These are phyloP conservation scores for Boechera stricta DNA, from an alignment of 345 rosid genomes.

Conservation along the genomic window DNA sequence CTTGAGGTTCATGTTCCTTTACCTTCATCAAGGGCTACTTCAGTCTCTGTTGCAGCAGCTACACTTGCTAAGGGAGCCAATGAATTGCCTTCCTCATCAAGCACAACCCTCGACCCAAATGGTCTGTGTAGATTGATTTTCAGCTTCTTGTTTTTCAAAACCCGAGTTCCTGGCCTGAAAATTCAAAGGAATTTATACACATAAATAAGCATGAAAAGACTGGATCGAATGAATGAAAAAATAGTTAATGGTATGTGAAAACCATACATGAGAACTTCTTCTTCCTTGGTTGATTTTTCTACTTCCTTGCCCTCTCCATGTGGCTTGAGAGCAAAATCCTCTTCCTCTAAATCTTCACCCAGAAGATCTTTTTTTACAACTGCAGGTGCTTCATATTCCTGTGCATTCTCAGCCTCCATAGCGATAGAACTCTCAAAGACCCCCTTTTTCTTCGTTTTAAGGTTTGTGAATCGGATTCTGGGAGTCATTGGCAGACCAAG, in stretches of 20 bases:
- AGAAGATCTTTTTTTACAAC: slow-evolving; percentile 47
- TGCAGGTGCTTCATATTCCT: slow-evolving; percentile 31
- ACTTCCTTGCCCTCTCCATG: slow-evolving; percentile 46
- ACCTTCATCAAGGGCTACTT: slow-evolving; percentile 75
- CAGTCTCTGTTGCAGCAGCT: slow-evolving; percentile 57
- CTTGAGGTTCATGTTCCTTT: slow-evolving; percentile 29
- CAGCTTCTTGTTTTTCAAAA: slow-evolving; percentile 83
- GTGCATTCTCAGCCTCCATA: slow-evolving; percentile 46
- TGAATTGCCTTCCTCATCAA: slow-evolving; percentile 85
- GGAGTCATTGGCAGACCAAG: slow-evolving; percentile 94
- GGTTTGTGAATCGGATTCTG: slow-evolving; percentile 64
- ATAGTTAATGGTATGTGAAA: slow-evolving; percentile 18
- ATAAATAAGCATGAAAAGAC: not conserved
- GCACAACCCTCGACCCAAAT: slow-evolving; percentile 72
- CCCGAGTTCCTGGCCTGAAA: slow-evolving; percentile 68
- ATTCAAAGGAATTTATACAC: slow-evolving; percentile 28
- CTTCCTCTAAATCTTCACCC: slow-evolving; percentile 51
- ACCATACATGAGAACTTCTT: slow-evolving; percentile 58
- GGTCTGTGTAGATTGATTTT: slow-evolving; percentile 88
- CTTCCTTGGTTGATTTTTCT: slow-evolving; percentile 45
- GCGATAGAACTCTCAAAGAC: slow-evolving; percentile 44
- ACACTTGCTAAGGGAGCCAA: slow-evolving; percentile 80
- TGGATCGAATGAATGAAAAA: slow-evolving; percentile 9
- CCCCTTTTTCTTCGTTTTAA: slow-evolving; percentile 52
- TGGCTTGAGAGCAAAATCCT: slow-evolving; percentile 50